Evolutionary conservation across 2,329 filamentous ascomycete species (phyloP).

Genomic region (Alternaria brassicicola): DNA sequence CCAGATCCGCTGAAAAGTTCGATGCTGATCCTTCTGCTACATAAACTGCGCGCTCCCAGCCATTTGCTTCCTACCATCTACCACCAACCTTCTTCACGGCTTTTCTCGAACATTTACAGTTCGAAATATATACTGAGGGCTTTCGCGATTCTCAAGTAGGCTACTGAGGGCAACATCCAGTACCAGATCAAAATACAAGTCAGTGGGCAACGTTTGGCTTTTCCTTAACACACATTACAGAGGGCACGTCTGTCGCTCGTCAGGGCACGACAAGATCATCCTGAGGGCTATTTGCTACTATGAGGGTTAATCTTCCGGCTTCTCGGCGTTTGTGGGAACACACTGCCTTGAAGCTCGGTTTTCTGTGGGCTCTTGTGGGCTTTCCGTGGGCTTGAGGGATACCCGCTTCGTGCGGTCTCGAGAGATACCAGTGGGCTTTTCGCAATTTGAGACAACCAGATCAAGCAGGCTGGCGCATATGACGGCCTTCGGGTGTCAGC

Average conservation of each 20-base stretch:
- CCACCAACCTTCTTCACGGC: constrained; percentile 26
- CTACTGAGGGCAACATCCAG: constrained; percentile 41
- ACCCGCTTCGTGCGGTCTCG: constrained; percentile 47
- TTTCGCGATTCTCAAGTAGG: constrained; percentile 43
- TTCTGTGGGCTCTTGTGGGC: constrained; percentile 56
- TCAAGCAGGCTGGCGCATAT: constrained; percentile 42
- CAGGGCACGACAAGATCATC: constrained; percentile 45
- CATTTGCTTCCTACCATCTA: constrained; percentile 16
- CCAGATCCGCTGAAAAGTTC: constrained; percentile 20
- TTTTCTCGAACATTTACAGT: constrained; percentile 28
- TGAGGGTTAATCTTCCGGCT: constrained; percentile 51
- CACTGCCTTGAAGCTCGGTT: constrained; percentile 53
- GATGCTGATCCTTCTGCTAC: constrained; percentile 18
- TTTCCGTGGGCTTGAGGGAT: constrained; percentile 54
- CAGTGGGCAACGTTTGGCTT: constrained; percentile 50
- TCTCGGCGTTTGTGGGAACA: constrained; percentile 62
- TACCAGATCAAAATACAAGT: constrained; percentile 48
- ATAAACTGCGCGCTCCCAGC: constrained; percentile 22
- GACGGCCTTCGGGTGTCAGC: constrained; percentile 22
- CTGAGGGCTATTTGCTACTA: constrained; percentile 50
- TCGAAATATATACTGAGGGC: constrained; percentile 38
- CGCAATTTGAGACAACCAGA: constrained; percentile 50
- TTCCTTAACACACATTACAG: constrained; percentile 50
- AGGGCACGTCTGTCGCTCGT: constrained; percentile 46
- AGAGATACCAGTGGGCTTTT: constrained; percentile 53